Conservation (phyloP, 2,329 filamentous ascomycete genomes). For the Aphanocladium album region DNA sequence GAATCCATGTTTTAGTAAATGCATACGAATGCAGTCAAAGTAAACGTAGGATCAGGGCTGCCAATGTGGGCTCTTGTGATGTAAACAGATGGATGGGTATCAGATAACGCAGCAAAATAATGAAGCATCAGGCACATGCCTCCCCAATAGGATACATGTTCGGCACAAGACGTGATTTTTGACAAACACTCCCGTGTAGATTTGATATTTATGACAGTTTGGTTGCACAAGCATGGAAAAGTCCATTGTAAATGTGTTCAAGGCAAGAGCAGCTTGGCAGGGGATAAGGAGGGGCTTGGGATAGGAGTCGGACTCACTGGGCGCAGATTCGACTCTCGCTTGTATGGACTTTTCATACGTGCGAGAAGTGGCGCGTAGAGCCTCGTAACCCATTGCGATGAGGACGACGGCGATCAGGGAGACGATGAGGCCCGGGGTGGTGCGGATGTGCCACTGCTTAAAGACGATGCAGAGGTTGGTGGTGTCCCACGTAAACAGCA, state of each 20-base stretch:
- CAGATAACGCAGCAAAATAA: background rate
- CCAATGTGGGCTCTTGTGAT: background rate
- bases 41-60: background rate
- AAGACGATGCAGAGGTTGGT: slow-evolving; percentile 95
- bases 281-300: slow-evolving; percentile 13
- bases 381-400: slow-evolving; percentile 90
- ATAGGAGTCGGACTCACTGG: slow-evolving; percentile 42
- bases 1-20: slow-evolving; percentile 4
- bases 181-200: background rate
- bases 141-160: background rate
- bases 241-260: background rate
- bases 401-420: slow-evolving; percentile 79
- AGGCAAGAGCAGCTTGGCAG: background rate
- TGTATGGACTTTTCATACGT: slow-evolving; percentile 64
- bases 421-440: slow-evolving; percentile 67
- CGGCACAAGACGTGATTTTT: background rate
- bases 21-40: background rate
- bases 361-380: slow-evolving; percentile 69
- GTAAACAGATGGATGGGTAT: background rate
- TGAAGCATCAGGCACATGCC: background rate
- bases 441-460: slow-evolving; percentile 79
- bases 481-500: slow-evolving; percentile 97
- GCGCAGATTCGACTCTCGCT: slow-evolving; percentile 41
- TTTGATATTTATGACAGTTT: background rate
- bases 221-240: background rate